Evolutionary conservation across 2,329 filamentous ascomycete species (phyloP).

Genomic region (Epicoccum sorghinum): DNA sequence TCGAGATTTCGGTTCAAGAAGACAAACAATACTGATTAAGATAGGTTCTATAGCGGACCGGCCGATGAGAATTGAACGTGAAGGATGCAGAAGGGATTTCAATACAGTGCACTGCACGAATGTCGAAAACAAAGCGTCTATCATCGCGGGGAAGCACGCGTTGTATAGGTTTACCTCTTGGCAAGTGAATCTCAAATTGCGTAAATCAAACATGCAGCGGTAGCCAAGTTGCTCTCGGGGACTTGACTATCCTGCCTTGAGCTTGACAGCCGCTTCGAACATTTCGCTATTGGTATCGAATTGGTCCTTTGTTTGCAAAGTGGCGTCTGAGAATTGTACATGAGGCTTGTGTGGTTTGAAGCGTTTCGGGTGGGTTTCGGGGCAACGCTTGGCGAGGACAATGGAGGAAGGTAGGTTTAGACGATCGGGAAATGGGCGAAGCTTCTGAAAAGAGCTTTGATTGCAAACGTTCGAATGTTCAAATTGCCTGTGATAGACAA

Average conservation of each 20-base stretch:
- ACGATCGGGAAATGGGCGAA: background rate
- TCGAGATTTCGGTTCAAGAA: background rate
- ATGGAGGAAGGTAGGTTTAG: background rate
- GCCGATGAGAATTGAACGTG: conserved; percentile 22
- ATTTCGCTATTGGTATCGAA: background rate
- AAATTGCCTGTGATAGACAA: too few relatives aligned
- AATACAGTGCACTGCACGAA: conserved; percentile 1
- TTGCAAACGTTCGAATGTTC: too few relatives aligned
- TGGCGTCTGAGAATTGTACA: conserved; percentile 31
- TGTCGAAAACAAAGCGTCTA: background rate
- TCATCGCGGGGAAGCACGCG: background rate
- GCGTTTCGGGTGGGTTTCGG: conserved; percentile 34
- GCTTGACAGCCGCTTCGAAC: conserved; percentile 20
- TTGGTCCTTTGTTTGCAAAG: background rate
- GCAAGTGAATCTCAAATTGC: background rate
- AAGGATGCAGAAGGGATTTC: background rate
- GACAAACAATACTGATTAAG: background rate
- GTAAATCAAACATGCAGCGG: conserved; percentile 14
- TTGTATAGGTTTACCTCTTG: conserved; percentile 2
- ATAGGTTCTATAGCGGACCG: conserved; percentile 26
- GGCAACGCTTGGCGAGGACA: conserved; percentile 23
- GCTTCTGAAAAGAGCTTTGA: too few relatives aligned
- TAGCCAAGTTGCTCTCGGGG: conserved; percentile 15
- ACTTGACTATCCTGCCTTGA: conserved; percentile 25
- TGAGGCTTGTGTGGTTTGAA: conserved; percentile 37